Evolutionary conservation across 352 stramenopile genomes (phyloP), one percentile per base, ranked within the genome.

Genomic region (Peronospora farinosa): DNA sequence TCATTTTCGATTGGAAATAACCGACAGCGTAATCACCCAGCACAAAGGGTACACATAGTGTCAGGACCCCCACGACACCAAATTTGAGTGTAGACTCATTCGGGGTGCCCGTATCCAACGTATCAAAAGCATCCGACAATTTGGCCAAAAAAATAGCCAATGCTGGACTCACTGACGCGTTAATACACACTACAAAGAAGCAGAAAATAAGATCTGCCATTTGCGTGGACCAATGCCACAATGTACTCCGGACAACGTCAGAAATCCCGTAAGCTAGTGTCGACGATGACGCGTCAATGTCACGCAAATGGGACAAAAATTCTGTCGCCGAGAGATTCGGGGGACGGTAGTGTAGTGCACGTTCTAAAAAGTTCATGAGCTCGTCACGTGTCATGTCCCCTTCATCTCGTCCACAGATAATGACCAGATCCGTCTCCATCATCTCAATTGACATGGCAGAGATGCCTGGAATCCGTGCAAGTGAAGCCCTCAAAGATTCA

Each of bases 1-100:
- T 94, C 84, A 94, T 94, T 44, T 94, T 94, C 45, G 78, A 90
- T 64, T 94, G 84, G 65, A 94, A 94, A 56, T 88, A 92, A 35
- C 84, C 84, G 28, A 94, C 81, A 1, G 75, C 68, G 57, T 91
- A 91, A 63, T 94, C 74, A n/a, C 80, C 84, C 19, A 94, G 62
- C 32, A 90, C 80, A 51, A 92, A 94, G 13, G 84, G 84, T 17
- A 94, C 74, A 40, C 74, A 90, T 8, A 94, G 56, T 0, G 71
- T 75, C 32, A 94, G 51, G 19, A 89, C 73, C 8, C 80, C 84
- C 9, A 89, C 58, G 30, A 94, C 74, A n/a, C 78, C 84, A 11
- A 90, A 51, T 40, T 78, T 73, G 53, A 88, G 72, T 19, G 74
- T 68, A 3, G 45, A 30, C 43, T 87, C 66, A 46, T 89, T 69